These are phyloP conservation scores for Pleurotus tuoliensis DNA, from an alignment of 768 basidiomycete species.

Conservation along the genomic window DNA sequence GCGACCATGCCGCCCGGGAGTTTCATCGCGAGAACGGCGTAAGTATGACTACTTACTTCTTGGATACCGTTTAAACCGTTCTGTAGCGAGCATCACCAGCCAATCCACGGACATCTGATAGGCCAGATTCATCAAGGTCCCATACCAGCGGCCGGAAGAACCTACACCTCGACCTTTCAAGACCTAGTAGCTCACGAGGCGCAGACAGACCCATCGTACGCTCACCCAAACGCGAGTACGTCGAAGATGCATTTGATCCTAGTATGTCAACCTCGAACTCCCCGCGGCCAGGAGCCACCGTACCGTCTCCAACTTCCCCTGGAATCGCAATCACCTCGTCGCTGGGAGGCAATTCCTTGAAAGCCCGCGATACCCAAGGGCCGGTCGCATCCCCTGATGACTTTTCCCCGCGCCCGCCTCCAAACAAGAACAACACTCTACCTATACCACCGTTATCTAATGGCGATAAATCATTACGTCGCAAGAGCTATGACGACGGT, in stretches of 20 bases:
- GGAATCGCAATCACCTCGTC: constrained; percentile 35
- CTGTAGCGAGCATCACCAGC: constrained; percentile 10
- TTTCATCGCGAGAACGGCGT: constrained; percentile 39
- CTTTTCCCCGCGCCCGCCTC: constrained; percentile 11
- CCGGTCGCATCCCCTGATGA: constrained; percentile 1
- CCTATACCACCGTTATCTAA: constrained; percentile 27
- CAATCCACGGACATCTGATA: neutral
- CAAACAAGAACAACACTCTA: constrained; percentile 36
- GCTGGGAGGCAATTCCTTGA: neutral
- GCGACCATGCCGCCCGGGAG: constrained; percentile 35
- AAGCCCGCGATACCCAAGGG: neutral
- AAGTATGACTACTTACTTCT: constrained; percentile 19
- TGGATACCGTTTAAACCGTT: constrained; percentile 9
- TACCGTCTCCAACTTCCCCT: constrained; percentile 24
- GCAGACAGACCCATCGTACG: constrained; percentile 13
- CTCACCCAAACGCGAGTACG: constrained; percentile 28
- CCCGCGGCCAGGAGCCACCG: constrained; percentile 14
- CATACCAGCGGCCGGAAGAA: neutral
- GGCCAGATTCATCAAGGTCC: neutral
- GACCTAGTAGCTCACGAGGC: constrained; percentile 19
- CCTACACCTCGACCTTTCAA: constrained; percentile 4
- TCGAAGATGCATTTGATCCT: constrained; percentile 34
- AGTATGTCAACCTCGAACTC: constrained; percentile 14
- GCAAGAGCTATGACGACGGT: constrained; percentile 42
- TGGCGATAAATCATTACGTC: constrained; percentile 24